phyloP scores from a whole-genome alignment of 257 asterid genomes.

The Eustoma russellianum region DNA sequence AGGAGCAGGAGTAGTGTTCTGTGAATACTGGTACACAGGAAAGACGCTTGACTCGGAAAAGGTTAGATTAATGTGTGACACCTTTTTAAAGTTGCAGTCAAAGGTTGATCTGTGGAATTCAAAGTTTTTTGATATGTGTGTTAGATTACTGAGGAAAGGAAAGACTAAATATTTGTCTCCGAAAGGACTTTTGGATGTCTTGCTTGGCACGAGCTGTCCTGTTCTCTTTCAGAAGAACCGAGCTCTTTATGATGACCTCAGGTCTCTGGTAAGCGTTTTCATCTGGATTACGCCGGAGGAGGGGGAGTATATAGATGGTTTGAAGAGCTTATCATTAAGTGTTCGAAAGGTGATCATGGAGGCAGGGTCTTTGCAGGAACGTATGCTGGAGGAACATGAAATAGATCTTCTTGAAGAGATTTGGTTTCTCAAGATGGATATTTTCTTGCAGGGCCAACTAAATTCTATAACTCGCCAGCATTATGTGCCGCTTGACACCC shows the following conservation, averaged over 20 bases:
- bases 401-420: conserved; percentile 3
- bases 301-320: not conserved
- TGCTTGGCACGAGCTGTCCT: too few relatives aligned
- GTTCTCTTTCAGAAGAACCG: not conserved
- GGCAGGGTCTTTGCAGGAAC: not conserved
- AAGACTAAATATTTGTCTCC: too few relatives aligned
- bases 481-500: not conserved
- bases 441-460: not conserved
- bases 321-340: not conserved
- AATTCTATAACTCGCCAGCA: not conserved
- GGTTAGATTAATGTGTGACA: too few relatives aligned
- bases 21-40: too few relatives aligned
- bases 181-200: too few relatives aligned
- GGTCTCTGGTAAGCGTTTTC: not conserved
- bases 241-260: conserved; percentile 1
- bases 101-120: too few relatives aligned
- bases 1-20: too few relatives aligned
- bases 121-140: too few relatives aligned
- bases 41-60: too few relatives aligned
- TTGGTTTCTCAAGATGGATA: conserved; percentile 4
- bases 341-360: not conserved
- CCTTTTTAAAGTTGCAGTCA: too few relatives aligned
- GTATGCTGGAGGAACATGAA: not conserved
- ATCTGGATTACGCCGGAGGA: not conserved
- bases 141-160: too few relatives aligned